Percentiles rank a stretch among this genome's conserved stretches.
Evolutionary conservation across 2,329 filamentous ascomycete genomes (phyloP).

Genomic region (Clonostachys chloroleuca): DNA sequence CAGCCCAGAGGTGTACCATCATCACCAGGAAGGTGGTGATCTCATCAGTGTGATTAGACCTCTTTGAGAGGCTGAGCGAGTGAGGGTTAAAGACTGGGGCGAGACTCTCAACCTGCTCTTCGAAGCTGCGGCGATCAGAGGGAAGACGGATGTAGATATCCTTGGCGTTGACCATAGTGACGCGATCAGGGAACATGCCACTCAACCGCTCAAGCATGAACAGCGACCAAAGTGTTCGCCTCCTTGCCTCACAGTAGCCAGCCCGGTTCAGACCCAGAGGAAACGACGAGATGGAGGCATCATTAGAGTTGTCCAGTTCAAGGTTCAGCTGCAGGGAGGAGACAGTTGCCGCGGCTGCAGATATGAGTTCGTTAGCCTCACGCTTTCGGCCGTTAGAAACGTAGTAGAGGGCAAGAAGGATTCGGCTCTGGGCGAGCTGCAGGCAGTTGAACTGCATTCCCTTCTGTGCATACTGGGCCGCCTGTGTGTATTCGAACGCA

Average conservation of each 20-base stretch:
- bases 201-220: constrained; percentile 67
- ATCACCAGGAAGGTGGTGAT: constrained; percentile 58
- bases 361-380: constrained; percentile 60
- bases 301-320: constrained; percentile 46
- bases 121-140: constrained; percentile 55
- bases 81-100: constrained; percentile 58
- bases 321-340: constrained; percentile 58
- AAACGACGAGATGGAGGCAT: constrained; percentile 29
- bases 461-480: constrained; percentile 51
- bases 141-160: constrained; percentile 66
- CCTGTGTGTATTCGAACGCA: constrained; percentile 35
- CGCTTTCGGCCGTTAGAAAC: constrained; percentile 55
- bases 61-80: constrained; percentile 11
- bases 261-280: constrained; percentile 54
- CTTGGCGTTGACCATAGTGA: constrained; percentile 54
- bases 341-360: constrained; percentile 55
- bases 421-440: constrained; percentile 61
- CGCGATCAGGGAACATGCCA: constrained; percentile 48
- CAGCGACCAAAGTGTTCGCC: constrained; percentile 69
- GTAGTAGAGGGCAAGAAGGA: constrained; percentile 65
- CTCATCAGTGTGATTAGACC: constrained; percentile 26
- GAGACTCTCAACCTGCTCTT: constrained; percentile 50
- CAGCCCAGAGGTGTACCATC: constrained; percentile 62
- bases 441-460: constrained; percentile 27
- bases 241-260: constrained; percentile 60